Conservation (phyloP, 2,329 filamentous ascomycete genomes). For the Leptographium wingfieldii region DNA sequence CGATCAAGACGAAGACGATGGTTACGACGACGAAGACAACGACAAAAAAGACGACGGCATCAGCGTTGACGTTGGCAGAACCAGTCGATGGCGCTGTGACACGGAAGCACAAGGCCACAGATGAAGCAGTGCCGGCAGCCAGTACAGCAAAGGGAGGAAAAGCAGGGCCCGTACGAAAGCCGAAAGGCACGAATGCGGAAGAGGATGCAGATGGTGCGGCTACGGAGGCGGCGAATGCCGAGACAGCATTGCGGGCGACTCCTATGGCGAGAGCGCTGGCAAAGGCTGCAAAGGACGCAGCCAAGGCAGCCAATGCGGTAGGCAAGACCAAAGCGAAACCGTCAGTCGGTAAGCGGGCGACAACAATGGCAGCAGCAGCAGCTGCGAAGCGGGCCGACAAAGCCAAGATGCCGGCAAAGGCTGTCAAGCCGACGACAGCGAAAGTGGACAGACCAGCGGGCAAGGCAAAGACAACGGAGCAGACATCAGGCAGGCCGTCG, state of each 20-base stretch:
- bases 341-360: background rate
- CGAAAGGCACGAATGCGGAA: background rate
- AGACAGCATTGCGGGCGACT: conserved; percentile 19
- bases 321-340: conserved; percentile 2
- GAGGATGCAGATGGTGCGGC: background rate
- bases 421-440: no score
- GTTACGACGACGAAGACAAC: background rate
- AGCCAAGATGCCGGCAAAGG: background rate
- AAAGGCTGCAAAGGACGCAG: conserved; percentile 4
- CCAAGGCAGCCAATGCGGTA: conserved; percentile 13
- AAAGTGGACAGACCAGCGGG: no score
- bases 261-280: conserved; percentile 4
- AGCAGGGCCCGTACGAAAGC: background rate
- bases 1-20: background rate
- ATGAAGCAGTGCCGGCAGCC: background rate
- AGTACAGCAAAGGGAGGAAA: background rate
- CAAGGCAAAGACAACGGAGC: background rate
- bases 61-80: background rate
- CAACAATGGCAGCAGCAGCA: background rate
- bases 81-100: background rate
- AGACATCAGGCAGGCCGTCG: background rate
- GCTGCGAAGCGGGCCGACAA: conserved; percentile 1
- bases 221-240: background rate
- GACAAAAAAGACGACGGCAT: background rate
- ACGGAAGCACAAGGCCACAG: background rate